A percentile compares a stretch with the other conserved stretches of the same genome.
Evolutionary conservation across 768 basidiomycete genomes (phyloP).

Genomic region (Tylopilus balloui): DNA sequence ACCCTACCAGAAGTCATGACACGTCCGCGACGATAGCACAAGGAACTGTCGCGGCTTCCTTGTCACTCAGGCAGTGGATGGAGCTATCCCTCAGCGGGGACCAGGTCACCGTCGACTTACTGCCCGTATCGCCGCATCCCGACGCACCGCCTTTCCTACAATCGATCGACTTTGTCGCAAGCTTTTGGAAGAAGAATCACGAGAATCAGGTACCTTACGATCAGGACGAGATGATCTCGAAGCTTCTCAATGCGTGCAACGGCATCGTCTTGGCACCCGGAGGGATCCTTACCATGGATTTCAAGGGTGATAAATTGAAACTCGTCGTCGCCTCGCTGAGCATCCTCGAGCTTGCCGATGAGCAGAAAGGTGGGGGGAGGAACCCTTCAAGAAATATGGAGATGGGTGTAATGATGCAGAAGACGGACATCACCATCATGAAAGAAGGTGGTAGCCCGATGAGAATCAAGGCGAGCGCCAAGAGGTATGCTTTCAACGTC

Average conservation of each 20-base stretch:
- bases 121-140: constrained; percentile 45
- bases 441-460: constrained; percentile 79
- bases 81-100: constrained; percentile 79
- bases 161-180: constrained; percentile 76
- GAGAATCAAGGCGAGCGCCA: constrained; percentile 88
- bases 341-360: constrained; percentile 57
- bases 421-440: constrained; percentile 87
- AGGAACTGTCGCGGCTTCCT: constrained; percentile 71
- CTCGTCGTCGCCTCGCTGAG: constrained; percentile 58
- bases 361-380: constrained; percentile 46
- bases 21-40: constrained; percentile 65
- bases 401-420: constrained; percentile 81
- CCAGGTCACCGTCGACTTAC: constrained; percentile 61
- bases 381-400: constrained; percentile 28
- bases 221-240: constrained; percentile 77
- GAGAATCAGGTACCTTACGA: constrained; percentile 71
- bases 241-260: constrained; percentile 70
- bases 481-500: constrained; percentile 55
- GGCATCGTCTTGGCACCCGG: constrained; percentile 66
- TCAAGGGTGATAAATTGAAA: constrained; percentile 78
- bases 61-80: constrained; percentile 85
- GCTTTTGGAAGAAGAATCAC: constrained; percentile 51
- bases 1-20: constrained; percentile 60
- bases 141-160: constrained; percentile 63
- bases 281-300: constrained; percentile 80